Conservation (phyloP, 306 rosid species). For the Boehmeria nivea region DNA sequence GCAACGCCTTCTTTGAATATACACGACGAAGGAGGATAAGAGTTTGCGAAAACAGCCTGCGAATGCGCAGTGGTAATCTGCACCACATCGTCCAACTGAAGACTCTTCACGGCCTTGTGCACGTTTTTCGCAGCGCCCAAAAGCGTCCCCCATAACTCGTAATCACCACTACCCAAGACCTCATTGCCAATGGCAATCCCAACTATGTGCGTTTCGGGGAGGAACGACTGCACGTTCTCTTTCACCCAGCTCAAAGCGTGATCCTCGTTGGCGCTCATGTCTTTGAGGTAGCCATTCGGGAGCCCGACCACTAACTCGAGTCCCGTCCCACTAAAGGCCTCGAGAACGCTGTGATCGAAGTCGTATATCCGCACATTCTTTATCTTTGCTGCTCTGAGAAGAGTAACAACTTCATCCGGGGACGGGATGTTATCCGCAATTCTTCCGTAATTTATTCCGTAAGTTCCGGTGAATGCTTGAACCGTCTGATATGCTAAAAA, state of each 20-base stretch:
- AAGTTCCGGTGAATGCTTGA: constrained; percentile 84
- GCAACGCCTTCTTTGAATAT: constrained; percentile 49
- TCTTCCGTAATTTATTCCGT: constrained; percentile 91
- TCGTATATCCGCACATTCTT: constrained; percentile 78
- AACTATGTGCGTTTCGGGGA: constrained; percentile 59
- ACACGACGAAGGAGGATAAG: constrained; percentile 93
- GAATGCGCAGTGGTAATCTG: constrained; percentile 79
- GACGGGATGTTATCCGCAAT: constrained; percentile 85
- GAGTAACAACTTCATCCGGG: constrained; percentile 81
- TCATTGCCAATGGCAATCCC: constrained; percentile 94
- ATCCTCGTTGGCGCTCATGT: constrained; percentile 67
- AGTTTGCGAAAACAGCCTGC: constrained; percentile 60
- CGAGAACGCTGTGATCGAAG: constrained; percentile 80
- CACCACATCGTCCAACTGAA: constrained; percentile 45
- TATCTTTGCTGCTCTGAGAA: constrained; percentile 80
- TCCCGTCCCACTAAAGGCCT: constrained; percentile 82
- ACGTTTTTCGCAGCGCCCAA: constrained; percentile 77
- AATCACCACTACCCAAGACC: constrained; percentile 66
- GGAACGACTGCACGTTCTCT: constrained; percentile 80
- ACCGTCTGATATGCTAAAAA: constrained; percentile 41
- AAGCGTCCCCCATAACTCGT: constrained; percentile 46
- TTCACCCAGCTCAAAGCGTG: constrained; percentile 84
- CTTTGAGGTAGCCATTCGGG: constrained; percentile 54
- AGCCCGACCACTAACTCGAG: constrained; percentile 85
- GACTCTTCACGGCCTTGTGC: constrained; percentile 55